Evolutionary conservation across 1,284 basidiomycete species (phyloP).

Genomic region (Sporisorium scitamineum): DNA sequence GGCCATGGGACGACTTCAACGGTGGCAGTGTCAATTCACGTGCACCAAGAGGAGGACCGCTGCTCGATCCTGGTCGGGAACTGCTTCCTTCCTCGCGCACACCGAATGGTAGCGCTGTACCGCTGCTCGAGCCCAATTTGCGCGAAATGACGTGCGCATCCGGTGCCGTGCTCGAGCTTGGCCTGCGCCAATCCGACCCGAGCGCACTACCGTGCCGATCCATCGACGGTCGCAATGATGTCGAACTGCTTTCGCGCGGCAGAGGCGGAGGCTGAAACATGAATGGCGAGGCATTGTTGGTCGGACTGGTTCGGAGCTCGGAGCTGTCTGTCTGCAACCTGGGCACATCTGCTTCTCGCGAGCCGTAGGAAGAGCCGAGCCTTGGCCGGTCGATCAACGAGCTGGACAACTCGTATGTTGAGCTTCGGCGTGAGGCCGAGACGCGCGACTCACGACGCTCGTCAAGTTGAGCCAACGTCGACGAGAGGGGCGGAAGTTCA

Average conservation of each 20-base stretch:
- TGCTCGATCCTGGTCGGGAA: constrained; percentile 39
- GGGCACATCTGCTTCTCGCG: constrained; percentile 17
- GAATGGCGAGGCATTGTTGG: constrained; percentile 55
- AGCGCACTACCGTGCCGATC: constrained; percentile 23
- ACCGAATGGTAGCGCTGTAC: constrained; percentile 19
- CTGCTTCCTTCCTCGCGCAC: constrained; percentile 22
- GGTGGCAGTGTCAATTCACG: constrained; percentile 36
- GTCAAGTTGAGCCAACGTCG: constrained; percentile 29
- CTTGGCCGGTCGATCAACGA: constrained; percentile 13
- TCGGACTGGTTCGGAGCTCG: constrained; percentile 48
- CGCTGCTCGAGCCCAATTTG: constrained; percentile 35
- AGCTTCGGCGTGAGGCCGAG: constrained; percentile 27
- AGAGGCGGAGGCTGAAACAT: constrained; percentile 60
- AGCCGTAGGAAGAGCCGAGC: constrained; percentile 31
- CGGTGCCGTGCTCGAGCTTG: constrained; percentile 46
- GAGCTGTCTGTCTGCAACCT: constrained; percentile 48
- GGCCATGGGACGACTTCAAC: constrained; percentile 22
- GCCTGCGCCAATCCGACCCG: constrained; percentile 39
- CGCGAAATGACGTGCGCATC: constrained; percentile 47
- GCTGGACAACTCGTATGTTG: constrained; percentile 19
- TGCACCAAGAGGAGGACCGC: constrained; percentile 4
- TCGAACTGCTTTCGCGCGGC: constrained; percentile 35
- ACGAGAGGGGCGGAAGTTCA: constrained; percentile 35
- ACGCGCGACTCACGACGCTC: constrained; percentile 32
- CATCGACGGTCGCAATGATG: constrained; percentile 23